A percentile compares a stretch with the other conserved stretches of the same genome.
Conservation (phyloP, 2,329 filamentous ascomycete genomes). For the Nothopassalora personata region DNA sequence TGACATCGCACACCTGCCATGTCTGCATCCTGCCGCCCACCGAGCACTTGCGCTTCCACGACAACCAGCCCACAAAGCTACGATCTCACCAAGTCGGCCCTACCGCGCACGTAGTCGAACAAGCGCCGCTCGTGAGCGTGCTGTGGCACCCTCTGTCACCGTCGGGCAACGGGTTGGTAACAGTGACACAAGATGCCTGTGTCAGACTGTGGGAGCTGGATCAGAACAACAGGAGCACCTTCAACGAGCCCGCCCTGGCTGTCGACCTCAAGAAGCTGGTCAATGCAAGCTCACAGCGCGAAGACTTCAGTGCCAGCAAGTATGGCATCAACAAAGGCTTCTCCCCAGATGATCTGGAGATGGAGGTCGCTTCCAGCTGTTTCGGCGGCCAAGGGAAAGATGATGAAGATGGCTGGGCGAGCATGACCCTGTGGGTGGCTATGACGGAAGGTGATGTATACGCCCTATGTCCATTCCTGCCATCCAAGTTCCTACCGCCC, state of each 20-base stretch:
- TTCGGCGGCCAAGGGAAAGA: slow-evolving; percentile 68
- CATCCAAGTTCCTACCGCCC: slow-evolving; percentile 71
- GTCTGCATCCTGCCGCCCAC: slow-evolving; percentile 79
- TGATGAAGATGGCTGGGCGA: slow-evolving; percentile 69
- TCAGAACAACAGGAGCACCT: slow-evolving; percentile 76
- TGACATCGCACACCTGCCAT: slow-evolving; percentile 83
- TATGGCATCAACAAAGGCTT: slow-evolving; percentile 73
- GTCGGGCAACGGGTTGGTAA: slow-evolving; percentile 74
- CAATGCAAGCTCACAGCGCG: slow-evolving; percentile 73
- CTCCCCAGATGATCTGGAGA: slow-evolving; percentile 83
- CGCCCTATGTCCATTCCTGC: slow-evolving; percentile 83
- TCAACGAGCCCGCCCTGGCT: slow-evolving; percentile 74
- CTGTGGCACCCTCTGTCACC: slow-evolving; percentile 92
- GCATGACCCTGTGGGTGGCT: slow-evolving; percentile 96
- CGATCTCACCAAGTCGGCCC: slow-evolving; percentile 90
- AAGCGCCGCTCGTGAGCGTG: slow-evolving; percentile 71
- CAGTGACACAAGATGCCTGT: slow-evolving; percentile 79
- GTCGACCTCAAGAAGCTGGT: slow-evolving; percentile 85
- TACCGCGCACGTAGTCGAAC: slow-evolving; percentile 82
- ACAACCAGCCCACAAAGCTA: slow-evolving; percentile 65
- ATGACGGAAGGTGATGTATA: slow-evolving; percentile 93
- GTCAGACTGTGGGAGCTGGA: slow-evolving; percentile 89
- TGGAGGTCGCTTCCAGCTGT: slow-evolving; percentile 85
- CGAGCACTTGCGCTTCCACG: slow-evolving; percentile 65
- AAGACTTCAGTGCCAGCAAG: slow-evolving; percentile 74